Percentiles rank a stretch among this genome's conserved stretches.
Conservation (phyloP, 23 red algal genomes). For the Pyropia haitanensis region DNA sequence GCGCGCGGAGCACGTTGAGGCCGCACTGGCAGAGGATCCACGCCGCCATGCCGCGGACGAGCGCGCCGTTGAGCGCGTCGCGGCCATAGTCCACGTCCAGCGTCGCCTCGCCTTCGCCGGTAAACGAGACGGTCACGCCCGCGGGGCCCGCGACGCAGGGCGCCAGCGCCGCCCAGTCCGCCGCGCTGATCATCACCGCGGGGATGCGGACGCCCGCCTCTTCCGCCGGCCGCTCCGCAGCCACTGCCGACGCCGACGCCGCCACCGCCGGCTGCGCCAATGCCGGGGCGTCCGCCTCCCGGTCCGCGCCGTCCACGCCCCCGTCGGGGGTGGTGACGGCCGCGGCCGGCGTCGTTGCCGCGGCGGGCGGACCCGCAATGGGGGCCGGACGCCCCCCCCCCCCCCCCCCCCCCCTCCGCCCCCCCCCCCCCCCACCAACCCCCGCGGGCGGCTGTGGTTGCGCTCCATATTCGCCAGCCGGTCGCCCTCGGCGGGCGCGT, state of each 20-base stretch:
- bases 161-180: constrained; percentile 48
- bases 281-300: neutral
- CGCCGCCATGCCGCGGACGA: constrained; percentile 84
- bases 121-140: constrained; percentile 30
- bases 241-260: too few relatives aligned
- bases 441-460: constrained; percentile 19
- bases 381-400: too few relatives aligned
- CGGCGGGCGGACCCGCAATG: too few relatives aligned
- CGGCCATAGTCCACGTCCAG: constrained; percentile 51
- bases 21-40: constrained; percentile 91
- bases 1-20: constrained; percentile 77
- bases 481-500: constrained; percentile 43
- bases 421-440: too few relatives aligned
- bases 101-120: constrained; percentile 50
- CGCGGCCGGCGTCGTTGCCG: too few relatives aligned
- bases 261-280: too few relatives aligned
- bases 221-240: neutral
- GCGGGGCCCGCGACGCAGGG: constrained; percentile 44
- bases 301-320: too few relatives aligned
- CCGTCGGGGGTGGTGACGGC: too few relatives aligned
- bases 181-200: constrained; percentile 56
- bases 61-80: constrained; percentile 79
- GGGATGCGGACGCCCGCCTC: constrained; percentile 44
- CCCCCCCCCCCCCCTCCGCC: too few relatives aligned
- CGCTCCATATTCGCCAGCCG: constrained; percentile 74